Conservation (phyloP, 768 basidiomycete species). For the Russula virescens region DNA sequence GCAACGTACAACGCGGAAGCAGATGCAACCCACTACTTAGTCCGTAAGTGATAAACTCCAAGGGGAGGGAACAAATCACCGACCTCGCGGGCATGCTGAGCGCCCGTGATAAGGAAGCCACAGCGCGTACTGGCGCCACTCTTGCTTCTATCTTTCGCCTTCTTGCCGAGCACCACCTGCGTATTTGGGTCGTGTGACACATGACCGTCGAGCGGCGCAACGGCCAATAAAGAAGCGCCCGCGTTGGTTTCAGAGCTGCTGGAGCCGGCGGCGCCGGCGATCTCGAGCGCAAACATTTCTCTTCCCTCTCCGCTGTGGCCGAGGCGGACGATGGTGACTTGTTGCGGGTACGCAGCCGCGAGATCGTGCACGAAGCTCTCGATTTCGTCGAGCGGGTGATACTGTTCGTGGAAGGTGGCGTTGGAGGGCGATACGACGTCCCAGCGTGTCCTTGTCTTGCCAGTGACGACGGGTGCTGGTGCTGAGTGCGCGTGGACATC, state of each 20-base stretch:
- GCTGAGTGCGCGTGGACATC: conserved; percentile 5
- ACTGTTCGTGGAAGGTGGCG: conserved; percentile 38
- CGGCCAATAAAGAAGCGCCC: not conserved
- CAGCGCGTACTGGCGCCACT: conserved; percentile 32
- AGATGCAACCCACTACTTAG: conserved; percentile 69
- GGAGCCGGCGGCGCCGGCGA: conserved; percentile 36
- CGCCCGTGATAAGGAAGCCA: conserved; percentile 64
- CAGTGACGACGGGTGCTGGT: not conserved
- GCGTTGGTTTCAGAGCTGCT: no score
- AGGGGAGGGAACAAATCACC: conserved; percentile 24
- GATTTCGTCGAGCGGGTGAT: conserved; percentile 54
- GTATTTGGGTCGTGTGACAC: conserved; percentile 18
- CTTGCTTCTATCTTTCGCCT: conserved; percentile 1
- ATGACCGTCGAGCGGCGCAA: no score
- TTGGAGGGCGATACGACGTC: conserved; percentile 29
- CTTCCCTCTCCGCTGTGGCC: conserved; percentile 56
- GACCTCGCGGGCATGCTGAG: conserved; percentile 74
- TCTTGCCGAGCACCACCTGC: conserved; percentile 16
- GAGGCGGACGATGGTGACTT: conserved; percentile 40
- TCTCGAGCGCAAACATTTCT: conserved; percentile 49
- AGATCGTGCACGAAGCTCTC: conserved; percentile 48
- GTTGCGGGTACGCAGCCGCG: conserved; percentile 41
- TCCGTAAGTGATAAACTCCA: not conserved
- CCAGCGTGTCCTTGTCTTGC: conserved; percentile 13
- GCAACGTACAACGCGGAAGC: conserved; percentile 66